These are phyloP conservation scores for Saccharomycopsis fibuligera DNA, from an alignment of 805 yeast genomes.

Conservation along the genomic window DNA sequence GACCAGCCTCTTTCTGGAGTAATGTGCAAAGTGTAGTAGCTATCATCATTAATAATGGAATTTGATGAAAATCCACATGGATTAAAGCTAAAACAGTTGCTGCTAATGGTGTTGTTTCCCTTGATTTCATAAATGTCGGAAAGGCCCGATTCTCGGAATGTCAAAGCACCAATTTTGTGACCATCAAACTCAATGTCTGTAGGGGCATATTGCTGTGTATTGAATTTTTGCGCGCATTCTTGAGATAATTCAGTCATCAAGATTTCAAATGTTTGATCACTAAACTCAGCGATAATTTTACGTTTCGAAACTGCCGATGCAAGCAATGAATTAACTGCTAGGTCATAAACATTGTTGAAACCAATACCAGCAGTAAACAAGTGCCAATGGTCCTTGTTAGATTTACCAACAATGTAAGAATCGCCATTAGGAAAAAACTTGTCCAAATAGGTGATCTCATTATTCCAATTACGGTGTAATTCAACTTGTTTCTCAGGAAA, in stretches of 20 bases:
- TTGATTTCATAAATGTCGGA: slow-evolving; percentile 46
- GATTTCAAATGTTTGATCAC: slow-evolving; percentile 78
- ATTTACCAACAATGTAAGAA: slow-evolving; percentile 74
- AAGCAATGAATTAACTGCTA: slow-evolving; percentile 2
- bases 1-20: slow-evolving; percentile 95
- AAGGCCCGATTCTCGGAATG: slow-evolving; percentile 57
- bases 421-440: slow-evolving; percentile 54
- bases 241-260: slow-evolving; percentile 82
- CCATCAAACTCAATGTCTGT: slow-evolving; percentile 61
- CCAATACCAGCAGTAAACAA: slow-evolving; percentile 57
- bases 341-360: slow-evolving; percentile 21
- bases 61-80: slow-evolving; percentile 97
- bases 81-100: slow-evolving; percentile 84
- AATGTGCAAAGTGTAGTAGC: slow-evolving; percentile 81
- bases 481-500: slow-evolving; percentile 80
- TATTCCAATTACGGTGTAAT: slow-evolving; percentile 80
- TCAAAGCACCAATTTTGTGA: slow-evolving; percentile 68
- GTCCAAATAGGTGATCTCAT: slow-evolving; percentile 68
- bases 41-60: slow-evolving; percentile 55
- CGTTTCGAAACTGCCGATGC: background rate
- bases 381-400: slow-evolving; percentile 85
- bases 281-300: slow-evolving; percentile 13
- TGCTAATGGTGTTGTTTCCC: slow-evolving; percentile 36
- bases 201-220: slow-evolving; percentile 38
- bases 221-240: slow-evolving; percentile 50